Evolutionary conservation across 106 monocot species (phyloP), one percentile per base, ranked within the genome.

Genomic region (Triglochin maritima): DNA sequence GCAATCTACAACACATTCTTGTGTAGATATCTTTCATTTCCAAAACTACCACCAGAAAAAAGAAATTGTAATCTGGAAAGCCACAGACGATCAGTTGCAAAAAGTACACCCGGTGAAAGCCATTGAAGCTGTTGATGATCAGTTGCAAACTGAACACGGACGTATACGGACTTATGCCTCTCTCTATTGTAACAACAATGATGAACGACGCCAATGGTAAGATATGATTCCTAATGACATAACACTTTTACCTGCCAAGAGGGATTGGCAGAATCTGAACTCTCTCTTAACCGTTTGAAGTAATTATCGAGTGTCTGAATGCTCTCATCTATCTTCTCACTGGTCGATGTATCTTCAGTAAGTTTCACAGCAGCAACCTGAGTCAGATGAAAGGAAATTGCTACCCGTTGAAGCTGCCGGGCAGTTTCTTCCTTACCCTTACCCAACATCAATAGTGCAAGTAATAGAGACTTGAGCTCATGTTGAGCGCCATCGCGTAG

Each of bases 281-380:
- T 3, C 54, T 49, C 69, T 66, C 63, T 79, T 14, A 69, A 29
- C 8, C 43, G 80, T 70, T 72, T 78, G 50, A 72, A n/a, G 72
- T 92, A 92, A 76, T 81, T 50, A 49, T 88, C 80, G 67, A 98
- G 71, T 7, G 88, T 83, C 43, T 92, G 98, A 0, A 65, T n/a
- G 3, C 6, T 81, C 56, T 88, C 88, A 49, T 89, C 91, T 50
- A 92, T 70, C 9, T 57, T 76, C 16, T 86, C 81, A 48, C 53
- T 88, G 9, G 65, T 12, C 2, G 71, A 69, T 17, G 92, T 79
- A 63, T 92, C 98, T 85, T 89, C 92, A 17, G 81, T 69, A 17
- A 98, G 72, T 75, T 82, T 92, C 49, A 86, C 77, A 50, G 92
- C 88, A 15, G 98, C 86, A 57, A 66, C 46, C 47, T 92, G 92